Base-by-base conservation (phyloP, 78 protist species). In the Emiliania huxleyi region DNA sequence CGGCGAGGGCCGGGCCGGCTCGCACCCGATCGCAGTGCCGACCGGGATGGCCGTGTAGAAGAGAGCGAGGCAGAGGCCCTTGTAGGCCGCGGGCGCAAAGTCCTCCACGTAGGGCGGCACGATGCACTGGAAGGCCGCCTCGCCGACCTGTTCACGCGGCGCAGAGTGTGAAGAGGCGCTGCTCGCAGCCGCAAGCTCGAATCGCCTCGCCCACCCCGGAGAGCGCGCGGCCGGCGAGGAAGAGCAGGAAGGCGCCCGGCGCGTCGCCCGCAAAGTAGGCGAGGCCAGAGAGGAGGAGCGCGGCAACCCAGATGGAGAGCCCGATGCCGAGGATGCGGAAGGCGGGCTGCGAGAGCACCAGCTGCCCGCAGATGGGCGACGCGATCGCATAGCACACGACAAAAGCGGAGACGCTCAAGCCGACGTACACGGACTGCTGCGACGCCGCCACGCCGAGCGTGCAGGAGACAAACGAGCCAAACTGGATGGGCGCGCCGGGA, bases 101-200 rank as follows among this genome's bases (percentile, higher is more conserved):
- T 77, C 85, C 85, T 77, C 85, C 29, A 77, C n/a, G 85, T 77
- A 77, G 48, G 85, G 85, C 85, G 85, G 85, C 35, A 77, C 85
- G 85, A 77, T 77, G 85, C 85, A 77, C 46, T 77, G 85, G 46
- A 77, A 77, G 18, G 85, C 85, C 18, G 85, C 42, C 46, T 77
- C n/a, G n/a, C n/a, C n/a, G n/a, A n/a, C n/a, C n/a, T n/a, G n/a
- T n/a, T n/a, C n/a, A n/a, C n/a, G n/a, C n/a, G n/a, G n/a, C n/a
- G n/a, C n/a, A n/a, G n/a, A n/a, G n/a, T n/a, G n/a, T n/a, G n/a
- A n/a, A n/a, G n/a, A n/a, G n/a, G n/a, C n/a, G n/a, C n/a, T n/a
- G n/a, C n/a, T n/a, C n/a, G n/a, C n/a, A n/a, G n/a, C n/a, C n/a
- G n/a, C n/a, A n/a, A n/a, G n/a, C n/a, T n/a, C n/a, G n/a, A n/a